Base-by-base conservation (phyloP, 345 rosid genomes). In the Excoecaria cochinchinensis region DNA sequence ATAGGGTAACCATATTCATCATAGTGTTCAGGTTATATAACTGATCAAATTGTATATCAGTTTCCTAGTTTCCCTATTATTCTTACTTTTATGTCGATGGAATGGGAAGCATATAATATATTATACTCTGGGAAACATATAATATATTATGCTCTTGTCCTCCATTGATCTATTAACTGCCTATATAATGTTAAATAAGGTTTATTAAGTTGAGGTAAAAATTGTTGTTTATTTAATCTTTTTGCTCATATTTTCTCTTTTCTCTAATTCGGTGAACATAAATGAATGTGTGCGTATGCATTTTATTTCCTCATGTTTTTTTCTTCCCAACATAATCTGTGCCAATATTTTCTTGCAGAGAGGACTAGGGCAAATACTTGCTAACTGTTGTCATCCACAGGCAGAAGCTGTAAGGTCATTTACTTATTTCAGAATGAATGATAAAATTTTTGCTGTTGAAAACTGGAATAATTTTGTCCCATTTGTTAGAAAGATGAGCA, bases 391-490 rank as follows among this genome's bases (percentile, higher is more conserved):
- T 74, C 84, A 84, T 71, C 88, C 92, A 25, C 83, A 83, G 69
- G 88, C 83, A 25, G 89, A 86, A 74, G 84, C 82, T 67, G 84
- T 86, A 86, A 89, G 89, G 77, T 89, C 92, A n/a, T 86, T 87
- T 81, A 85, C 89, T 52, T 87, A 79, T 86, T 89, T 86, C 85
- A 83, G 90, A 85, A 85, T 86, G 89, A 87, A 74, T 73, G 88
- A 82, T 59, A 86, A 82, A 74, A 82, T 89, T 52, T 89, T 89
- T 76, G 78, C 86, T 74, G 87, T 78, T 4, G 90, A 87, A 83
- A 87, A 89, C 80, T 83, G 89, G 93, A 87, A 87, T 84, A 87
- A 87, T 82, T 87, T 87, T 83, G 90, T 89, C 62, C 90, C 89
- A 52, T 89, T 89, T 74, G 82, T 87, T 75, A 86, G 88, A 80